phyloP scores from a whole-genome alignment of 2,329 filamentous ascomycete genomes.

The Penicillium sp. region DNA sequence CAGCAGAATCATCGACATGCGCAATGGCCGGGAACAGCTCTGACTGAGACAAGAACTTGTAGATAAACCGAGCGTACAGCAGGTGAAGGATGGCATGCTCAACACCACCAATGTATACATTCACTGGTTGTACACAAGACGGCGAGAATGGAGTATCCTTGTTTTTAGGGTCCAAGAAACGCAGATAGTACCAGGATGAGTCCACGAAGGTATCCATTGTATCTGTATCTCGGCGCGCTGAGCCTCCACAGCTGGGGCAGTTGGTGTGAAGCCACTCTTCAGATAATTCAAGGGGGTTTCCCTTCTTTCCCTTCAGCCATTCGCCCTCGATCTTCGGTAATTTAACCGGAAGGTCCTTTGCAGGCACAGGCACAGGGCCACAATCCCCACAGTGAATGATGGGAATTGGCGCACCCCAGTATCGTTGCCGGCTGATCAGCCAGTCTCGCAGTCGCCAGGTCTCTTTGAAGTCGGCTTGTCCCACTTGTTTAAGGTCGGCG shows the following conservation, averaged over 20 bases:
- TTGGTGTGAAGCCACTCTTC: slow-evolving; percentile 68
- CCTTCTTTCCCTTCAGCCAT: slow-evolving; percentile 64
- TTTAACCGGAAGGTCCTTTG: slow-evolving; percentile 68
- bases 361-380: slow-evolving; percentile 73
- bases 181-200: slow-evolving; percentile 88
- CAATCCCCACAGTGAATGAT: slow-evolving; percentile 76
- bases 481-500: slow-evolving; percentile 45
- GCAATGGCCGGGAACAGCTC: slow-evolving; percentile 38
- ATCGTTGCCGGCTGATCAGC: slow-evolving; percentile 86
- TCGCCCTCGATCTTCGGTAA: slow-evolving; percentile 66
- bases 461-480: slow-evolving; percentile 59
- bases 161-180: slow-evolving; percentile 71
- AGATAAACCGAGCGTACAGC: slow-evolving; percentile 83
- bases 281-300: slow-evolving; percentile 71
- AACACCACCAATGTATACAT: slow-evolving; percentile 83
- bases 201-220: slow-evolving; percentile 97
- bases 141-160: slow-evolving; percentile 57
- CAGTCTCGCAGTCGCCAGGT: slow-evolving; percentile 83
- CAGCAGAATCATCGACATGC: slow-evolving; percentile 30
- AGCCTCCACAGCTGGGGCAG: slow-evolving; percentile 65
- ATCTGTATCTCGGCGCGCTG: slow-evolving; percentile 78
- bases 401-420: slow-evolving; percentile 87
- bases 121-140: slow-evolving; percentile 63
- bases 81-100: slow-evolving; percentile 89
- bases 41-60: slow-evolving; percentile 69